These are phyloP conservation scores for Torulaspora microellipsoides DNA, from an alignment of 805 yeast species.

Conservation along the genomic window DNA sequence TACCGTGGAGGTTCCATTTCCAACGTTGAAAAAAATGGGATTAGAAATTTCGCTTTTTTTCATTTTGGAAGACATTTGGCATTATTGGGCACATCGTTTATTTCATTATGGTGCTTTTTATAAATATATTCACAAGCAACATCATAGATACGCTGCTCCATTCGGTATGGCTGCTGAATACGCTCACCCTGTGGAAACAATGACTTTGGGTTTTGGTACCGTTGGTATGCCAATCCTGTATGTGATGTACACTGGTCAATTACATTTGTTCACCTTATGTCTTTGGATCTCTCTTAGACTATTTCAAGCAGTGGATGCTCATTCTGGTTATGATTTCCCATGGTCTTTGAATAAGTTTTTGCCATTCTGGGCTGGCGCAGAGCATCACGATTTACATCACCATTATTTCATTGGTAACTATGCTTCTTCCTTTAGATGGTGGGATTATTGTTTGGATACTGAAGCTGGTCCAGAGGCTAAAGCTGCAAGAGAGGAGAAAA, in stretches of 20 bases:
- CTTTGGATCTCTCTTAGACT: constrained; percentile 80
- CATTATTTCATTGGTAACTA: constrained; percentile 89
- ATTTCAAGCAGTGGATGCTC: constrained; percentile 92
- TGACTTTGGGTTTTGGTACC: constrained; percentile 84
- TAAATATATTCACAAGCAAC: constrained; percentile 89
- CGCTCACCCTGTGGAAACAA: constrained; percentile 92
- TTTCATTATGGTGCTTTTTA: constrained; percentile 81
- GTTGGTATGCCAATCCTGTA: constrained; percentile 85
- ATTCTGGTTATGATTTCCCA: constrained; percentile 94
- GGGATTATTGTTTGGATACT: constrained; percentile 79
- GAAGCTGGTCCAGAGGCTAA: constrained; percentile 77
- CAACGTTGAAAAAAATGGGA: constrained; percentile 50
- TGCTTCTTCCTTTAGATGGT: constrained; percentile 89
- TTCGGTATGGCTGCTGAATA: constrained; percentile 93
- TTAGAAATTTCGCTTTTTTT: constrained; percentile 72
- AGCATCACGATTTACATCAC: constrained; percentile 93
- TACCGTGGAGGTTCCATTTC: constrained; percentile 74
- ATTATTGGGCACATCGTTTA: constrained; percentile 84
- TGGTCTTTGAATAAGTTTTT: constrained; percentile 83
- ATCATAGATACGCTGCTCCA: constrained; percentile 93
- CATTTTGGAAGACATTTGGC: constrained; percentile 87
- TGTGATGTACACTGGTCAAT: constrained; percentile 61
- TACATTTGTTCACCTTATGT: constrained; percentile 80
- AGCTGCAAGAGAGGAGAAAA: constrained; percentile 56
- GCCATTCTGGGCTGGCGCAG: constrained; percentile 96